Evolutionary conservation across 2,329 filamentous ascomycete genomes (phyloP).

Genomic region (Botrytis byssoidea): DNA sequence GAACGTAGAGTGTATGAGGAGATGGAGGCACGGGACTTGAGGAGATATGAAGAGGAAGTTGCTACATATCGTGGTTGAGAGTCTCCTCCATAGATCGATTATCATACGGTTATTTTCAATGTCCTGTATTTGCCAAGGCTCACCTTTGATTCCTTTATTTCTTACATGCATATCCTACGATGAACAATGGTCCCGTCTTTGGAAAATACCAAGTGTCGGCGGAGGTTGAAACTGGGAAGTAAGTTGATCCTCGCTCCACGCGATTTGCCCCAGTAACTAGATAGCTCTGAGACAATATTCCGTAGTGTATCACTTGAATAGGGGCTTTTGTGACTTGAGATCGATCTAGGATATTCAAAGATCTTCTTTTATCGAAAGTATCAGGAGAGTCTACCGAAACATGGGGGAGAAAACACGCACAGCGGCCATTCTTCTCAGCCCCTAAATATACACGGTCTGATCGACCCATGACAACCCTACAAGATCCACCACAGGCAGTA

Average conservation of each 20-base stretch:
- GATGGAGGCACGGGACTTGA: neutral
- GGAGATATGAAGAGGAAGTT: neutral
- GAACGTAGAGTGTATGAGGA: neutral
- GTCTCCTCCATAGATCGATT: neutral
- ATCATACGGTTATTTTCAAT: neutral
- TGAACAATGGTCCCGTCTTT: neutral
- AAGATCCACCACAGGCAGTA: neutral
- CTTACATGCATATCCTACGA: neutral
- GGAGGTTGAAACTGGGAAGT: neutral
- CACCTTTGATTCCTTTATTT: neutral
- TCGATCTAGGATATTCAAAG: neutral
- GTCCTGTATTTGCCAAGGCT: accelerated
- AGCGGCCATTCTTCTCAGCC: too few species aligned
- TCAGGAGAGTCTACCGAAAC: too few species aligned
- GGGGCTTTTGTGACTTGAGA: neutral
- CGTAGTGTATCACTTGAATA: neutral
- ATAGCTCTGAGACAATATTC: neutral
- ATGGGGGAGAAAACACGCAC: too few species aligned
- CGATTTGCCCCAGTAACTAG: neutral
- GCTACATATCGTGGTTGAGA: neutral
- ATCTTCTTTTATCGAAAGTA: too few species aligned
- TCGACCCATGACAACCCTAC: neutral
- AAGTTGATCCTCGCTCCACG: neutral
- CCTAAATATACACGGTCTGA: too few species aligned
- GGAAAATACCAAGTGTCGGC: neutral